Evolutionary conservation across 257 asterid species (phyloP).

Genomic region (Lycium barbarum): DNA sequence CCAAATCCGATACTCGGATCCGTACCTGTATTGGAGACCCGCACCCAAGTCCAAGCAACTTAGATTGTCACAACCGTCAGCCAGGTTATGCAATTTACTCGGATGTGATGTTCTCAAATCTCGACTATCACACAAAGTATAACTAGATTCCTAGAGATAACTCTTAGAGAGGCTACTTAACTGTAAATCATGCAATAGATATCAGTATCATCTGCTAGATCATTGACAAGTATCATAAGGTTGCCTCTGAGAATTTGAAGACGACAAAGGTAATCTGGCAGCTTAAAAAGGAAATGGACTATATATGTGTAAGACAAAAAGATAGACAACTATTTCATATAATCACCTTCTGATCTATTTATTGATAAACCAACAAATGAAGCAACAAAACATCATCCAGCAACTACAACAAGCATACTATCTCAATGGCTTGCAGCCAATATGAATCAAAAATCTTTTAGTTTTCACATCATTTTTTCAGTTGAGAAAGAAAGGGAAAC

Average conservation of each 20-base stretch:
- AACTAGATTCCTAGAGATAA: background rate
- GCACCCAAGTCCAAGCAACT: too few species aligned
- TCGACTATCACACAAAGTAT: background rate
- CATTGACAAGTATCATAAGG: background rate
- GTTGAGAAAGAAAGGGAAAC: background rate
- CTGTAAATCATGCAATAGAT: conserved; percentile 8
- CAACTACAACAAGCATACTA: background rate
- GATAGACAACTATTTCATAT: conserved; percentile 18
- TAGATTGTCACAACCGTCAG: background rate
- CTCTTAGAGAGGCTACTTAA: background rate
- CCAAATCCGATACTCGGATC: too few species aligned
- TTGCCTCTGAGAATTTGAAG: background rate
- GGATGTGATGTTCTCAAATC: background rate
- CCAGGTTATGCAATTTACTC: background rate
- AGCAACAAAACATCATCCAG: conserved; percentile 8
- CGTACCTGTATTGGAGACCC: too few species aligned
- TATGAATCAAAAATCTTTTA: background rate
- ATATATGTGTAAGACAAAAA: background rate
- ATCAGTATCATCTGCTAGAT: background rate
- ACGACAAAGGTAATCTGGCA: background rate
- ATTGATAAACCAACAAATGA: conserved; percentile 16
- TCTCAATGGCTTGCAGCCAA: background rate
- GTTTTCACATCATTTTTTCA: background rate
- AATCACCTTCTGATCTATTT: background rate
- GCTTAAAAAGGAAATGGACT: conserved; percentile 17